Percentiles rank a stretch among this genome's conserved stretches.
Conservation (phyloP, 2,329 filamentous ascomycete genomes). For the Neurospora sp. region DNA sequence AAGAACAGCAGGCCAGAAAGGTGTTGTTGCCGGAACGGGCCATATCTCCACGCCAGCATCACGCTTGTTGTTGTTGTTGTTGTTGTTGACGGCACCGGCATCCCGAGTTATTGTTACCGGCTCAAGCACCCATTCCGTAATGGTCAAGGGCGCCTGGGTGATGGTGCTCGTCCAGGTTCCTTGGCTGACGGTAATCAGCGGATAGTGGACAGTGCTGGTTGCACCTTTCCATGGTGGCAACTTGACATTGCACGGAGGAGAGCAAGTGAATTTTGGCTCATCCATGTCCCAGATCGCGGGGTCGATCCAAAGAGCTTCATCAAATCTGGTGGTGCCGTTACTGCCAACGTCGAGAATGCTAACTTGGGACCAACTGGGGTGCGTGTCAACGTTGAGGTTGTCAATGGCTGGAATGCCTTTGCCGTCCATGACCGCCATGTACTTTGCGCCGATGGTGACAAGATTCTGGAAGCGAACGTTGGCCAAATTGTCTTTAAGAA, state of each 20-base stretch:
- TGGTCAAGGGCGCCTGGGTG: too few relatives aligned
- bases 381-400: conserved; percentile 7
- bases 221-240: conserved; percentile 10
- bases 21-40: too few relatives aligned
- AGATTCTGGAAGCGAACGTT: conserved; percentile 12
- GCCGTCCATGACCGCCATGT: conserved; percentile 6
- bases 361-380: conserved; percentile 11
- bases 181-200: too few relatives aligned
- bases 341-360: conserved; percentile 19
- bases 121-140: too few relatives aligned
- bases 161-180: too few relatives aligned
- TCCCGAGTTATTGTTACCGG: too few relatives aligned
- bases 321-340: conserved; percentile 6
- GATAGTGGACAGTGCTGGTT: too few relatives aligned
- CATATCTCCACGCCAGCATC: too few relatives aligned
- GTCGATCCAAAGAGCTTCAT: conserved; percentile 7
- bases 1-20: too few relatives aligned
- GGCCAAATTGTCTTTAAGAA: conserved; percentile 4
- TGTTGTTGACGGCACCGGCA: too few relatives aligned
- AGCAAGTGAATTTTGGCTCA: conserved; percentile 20
- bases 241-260: conserved; percentile 19
- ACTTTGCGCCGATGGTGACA: conserved; percentile 10
- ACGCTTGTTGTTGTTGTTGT: too few relatives aligned
- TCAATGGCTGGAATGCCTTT: conserved; percentile 3
- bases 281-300: conserved; percentile 22